These are phyloP conservation scores for Barnettozyma hawaiiensis DNA, from an alignment of 1,139 yeast species.

Conservation along the genomic window DNA sequence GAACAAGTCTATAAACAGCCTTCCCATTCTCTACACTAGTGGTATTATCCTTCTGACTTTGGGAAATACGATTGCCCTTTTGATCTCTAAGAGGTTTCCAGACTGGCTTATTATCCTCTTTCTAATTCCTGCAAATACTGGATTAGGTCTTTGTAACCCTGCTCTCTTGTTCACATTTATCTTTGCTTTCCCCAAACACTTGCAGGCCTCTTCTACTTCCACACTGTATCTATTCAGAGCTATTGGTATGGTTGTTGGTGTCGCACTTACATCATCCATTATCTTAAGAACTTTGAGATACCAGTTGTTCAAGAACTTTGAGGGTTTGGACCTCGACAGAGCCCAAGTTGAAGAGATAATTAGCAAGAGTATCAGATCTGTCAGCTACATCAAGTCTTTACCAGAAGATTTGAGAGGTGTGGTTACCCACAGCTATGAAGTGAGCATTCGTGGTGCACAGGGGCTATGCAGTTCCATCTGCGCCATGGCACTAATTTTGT, in stretches of 20 bases:
- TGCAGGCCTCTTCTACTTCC: constrained; percentile 37
- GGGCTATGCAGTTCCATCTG: constrained; percentile 8
- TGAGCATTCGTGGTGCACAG: constrained; percentile 14
- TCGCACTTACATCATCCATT: constrained; percentile 33
- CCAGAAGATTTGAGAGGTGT: constrained; percentile 5
- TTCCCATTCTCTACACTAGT: constrained; percentile 26
- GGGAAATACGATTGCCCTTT: constrained; percentile 32
- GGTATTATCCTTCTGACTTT: constrained; percentile 33
- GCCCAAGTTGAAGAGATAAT: constrained; percentile 9
- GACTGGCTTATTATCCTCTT: constrained; percentile 28
- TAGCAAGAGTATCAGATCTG: constrained; percentile 9
- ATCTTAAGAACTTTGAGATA: constrained; percentile 19
- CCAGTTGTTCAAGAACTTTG: constrained; percentile 9
- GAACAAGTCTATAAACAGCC: constrained; percentile 26
- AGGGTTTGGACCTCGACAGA: constrained; percentile 6
- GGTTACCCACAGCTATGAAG: constrained; percentile 11
- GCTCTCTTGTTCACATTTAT: constrained; percentile 36
- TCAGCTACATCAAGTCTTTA: constrained; percentile 11
- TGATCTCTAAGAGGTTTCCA: constrained; percentile 26
- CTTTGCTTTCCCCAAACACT: constrained; percentile 30
- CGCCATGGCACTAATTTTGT: constrained; percentile 6
- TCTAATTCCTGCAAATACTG: constrained; percentile 35
- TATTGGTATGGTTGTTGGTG: constrained; percentile 40
- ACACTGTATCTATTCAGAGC: constrained; percentile 36
- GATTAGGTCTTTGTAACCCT: constrained; percentile 39